phyloP scores from a whole-genome alignment of 495 filamentous ascomycete genomes.

The Parachaetomium inaequale region DNA sequence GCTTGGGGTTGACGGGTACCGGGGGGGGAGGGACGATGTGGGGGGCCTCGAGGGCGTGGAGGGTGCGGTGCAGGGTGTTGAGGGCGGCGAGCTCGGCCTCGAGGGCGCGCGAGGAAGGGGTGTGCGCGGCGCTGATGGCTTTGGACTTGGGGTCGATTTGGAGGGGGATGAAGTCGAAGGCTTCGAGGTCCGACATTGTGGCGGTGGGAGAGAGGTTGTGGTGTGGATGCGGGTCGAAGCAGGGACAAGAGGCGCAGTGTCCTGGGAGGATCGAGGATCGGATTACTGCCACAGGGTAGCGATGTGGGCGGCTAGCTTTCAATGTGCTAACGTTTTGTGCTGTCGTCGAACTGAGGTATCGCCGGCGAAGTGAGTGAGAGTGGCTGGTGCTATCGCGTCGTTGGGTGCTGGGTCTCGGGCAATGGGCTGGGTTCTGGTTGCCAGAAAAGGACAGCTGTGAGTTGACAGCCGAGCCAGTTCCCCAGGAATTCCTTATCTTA shows the following conservation, averaged over 20 bases:
- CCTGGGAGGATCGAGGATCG: not conserved
- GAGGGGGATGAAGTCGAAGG: conserved; percentile 80
- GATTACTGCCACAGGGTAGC: not conserved
- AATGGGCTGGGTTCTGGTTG: not conserved
- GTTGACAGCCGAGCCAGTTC: not conserved
- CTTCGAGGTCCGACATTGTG: conserved; percentile 62
- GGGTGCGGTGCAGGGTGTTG: conserved; percentile 68
- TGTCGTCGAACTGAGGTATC: not conserved
- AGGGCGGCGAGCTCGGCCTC: conserved; percentile 63
- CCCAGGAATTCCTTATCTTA: conserved; percentile 18
- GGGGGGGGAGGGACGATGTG: conserved; percentile 67
- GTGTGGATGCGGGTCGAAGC: conserved; percentile 9
- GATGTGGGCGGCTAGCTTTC: not conserved
- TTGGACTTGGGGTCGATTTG: conserved; percentile 75
- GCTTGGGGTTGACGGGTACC: conserved; percentile 79
- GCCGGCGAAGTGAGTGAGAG: not conserved
- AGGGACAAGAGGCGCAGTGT: not conserved
- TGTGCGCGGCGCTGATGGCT: conserved; percentile 42
- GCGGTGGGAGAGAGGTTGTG: conserved; percentile 7
- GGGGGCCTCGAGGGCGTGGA: conserved; percentile 56
- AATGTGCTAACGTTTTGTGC: not conserved
- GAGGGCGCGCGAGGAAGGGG: conserved; percentile 44
- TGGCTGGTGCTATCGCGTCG: not conserved
- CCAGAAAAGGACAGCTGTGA: conserved; percentile 22
- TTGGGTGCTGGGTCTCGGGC: not conserved